Evolutionary conservation across 345 rosid genomes (phyloP).

Genomic region (Murraya koenigii): DNA sequence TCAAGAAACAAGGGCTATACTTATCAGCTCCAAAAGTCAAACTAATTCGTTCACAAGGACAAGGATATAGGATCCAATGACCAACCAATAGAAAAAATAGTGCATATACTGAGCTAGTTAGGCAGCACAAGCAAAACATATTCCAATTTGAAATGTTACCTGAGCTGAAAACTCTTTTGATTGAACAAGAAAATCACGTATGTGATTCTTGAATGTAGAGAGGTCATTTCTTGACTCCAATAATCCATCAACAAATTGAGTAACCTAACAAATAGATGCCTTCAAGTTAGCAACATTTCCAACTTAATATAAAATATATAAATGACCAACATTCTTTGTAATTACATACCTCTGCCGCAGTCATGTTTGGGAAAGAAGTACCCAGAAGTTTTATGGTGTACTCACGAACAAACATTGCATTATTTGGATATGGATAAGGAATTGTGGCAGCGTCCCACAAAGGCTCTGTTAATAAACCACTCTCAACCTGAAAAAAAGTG

Average conservation of each 20-base stretch:
- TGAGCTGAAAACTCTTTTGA: constrained; percentile 85
- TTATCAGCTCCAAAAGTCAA: background rate
- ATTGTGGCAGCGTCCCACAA: constrained; percentile 87
- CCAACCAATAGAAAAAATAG: background rate
- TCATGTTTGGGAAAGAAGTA: constrained; percentile 96
- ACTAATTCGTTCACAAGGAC: background rate
- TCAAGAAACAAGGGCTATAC: background rate
- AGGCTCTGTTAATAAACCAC: constrained; percentile 79
- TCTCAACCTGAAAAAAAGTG: constrained; percentile 59
- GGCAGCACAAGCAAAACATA: background rate
- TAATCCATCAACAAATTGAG: constrained; percentile 84
- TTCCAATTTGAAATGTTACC: constrained; percentile 30
- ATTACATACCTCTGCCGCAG: constrained; percentile 62
- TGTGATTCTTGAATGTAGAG: constrained; percentile 76
- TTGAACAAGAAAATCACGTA: constrained; percentile 92
- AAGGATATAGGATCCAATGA: background rate
- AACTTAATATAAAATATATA: background rate
- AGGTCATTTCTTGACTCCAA: constrained; percentile 81
- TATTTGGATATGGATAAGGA: constrained; percentile 70
- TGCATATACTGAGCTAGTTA: background rate
- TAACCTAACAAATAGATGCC: constrained; percentile 47
- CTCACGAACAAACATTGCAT: constrained; percentile 78
- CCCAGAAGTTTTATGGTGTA: constrained; percentile 89
- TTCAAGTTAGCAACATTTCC: constrained; percentile 14
- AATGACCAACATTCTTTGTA: no score